phyloP scores from a whole-genome alignment of 2,329 filamentous ascomycete species.

The Myriosclerotinia curreyana region DNA sequence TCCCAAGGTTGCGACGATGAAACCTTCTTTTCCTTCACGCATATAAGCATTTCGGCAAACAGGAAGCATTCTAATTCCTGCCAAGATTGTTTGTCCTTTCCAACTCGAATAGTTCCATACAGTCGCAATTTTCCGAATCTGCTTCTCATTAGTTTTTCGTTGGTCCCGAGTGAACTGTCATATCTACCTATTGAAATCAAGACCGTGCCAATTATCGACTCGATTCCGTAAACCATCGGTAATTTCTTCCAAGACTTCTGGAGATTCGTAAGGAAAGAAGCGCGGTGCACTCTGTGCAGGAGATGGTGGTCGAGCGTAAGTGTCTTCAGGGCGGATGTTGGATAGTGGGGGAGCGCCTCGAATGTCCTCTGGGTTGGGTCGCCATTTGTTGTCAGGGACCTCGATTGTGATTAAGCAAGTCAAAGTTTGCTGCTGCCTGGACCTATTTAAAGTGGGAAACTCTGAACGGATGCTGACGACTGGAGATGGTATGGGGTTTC shows the following conservation, averaged over 20 bases:
- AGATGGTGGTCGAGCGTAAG: constrained; percentile 56
- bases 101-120: constrained; percentile 85
- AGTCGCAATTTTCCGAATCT: constrained; percentile 89
- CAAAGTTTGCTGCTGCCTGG: constrained; percentile 88
- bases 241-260: constrained; percentile 75
- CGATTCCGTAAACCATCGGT: constrained; percentile 79
- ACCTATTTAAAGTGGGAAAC: constrained; percentile 89
- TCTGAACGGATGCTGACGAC: constrained; percentile 94
- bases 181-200: constrained; percentile 77
- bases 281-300: constrained; percentile 51
- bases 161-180: not conserved
- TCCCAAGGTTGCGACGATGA: constrained; percentile 62
- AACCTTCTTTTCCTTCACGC: constrained; percentile 93
- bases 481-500: constrained; percentile 86
- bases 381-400: constrained; percentile 89
- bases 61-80: constrained; percentile 96
- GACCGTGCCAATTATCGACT: constrained; percentile 98
- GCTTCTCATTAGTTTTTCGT: constrained; percentile 35
- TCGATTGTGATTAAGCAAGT: constrained; percentile 94
- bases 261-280: constrained; percentile 70
- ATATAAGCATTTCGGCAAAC: constrained; percentile 98
- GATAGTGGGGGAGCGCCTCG: constrained; percentile 50
- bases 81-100: constrained; percentile 95
- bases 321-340: constrained; percentile 50
- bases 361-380: constrained; percentile 77